Evolutionary conservation across 306 rosid genomes (phyloP).

Genomic region (Quercus variabilis): DNA sequence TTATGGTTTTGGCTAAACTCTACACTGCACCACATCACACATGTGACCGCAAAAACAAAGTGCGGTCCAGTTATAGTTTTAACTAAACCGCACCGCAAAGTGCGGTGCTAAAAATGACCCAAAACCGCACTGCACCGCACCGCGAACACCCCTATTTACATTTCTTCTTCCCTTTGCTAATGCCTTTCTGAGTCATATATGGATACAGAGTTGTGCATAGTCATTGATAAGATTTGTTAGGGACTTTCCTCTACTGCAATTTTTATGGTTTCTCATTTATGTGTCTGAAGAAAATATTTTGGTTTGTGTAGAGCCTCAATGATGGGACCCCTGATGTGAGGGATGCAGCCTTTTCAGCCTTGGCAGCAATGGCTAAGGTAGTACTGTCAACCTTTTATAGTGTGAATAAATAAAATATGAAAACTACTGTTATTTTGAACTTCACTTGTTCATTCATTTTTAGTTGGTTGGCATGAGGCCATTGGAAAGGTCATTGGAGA

Average conservation of each 20-base stretch:
- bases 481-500: constrained; percentile 85
- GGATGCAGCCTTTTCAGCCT: constrained; percentile 93
- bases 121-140: too few relatives aligned
- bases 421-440: constrained; percentile 18
- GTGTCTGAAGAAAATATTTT: constrained; percentile 10
- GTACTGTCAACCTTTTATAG: neutral
- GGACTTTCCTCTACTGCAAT: neutral
- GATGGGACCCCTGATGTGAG: constrained; percentile 98
- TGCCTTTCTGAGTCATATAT: neutral
- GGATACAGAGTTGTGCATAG: neutral
- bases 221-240: neutral
- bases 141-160: neutral
- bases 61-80: too few relatives aligned
- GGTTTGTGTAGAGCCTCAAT: constrained; percentile 65
- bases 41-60: too few relatives aligned
- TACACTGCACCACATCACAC: too few relatives aligned
- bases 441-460: constrained; percentile 19
- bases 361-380: constrained; percentile 97
- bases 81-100: too few relatives aligned
- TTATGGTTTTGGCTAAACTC: too few relatives aligned
- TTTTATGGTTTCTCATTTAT: neutral
- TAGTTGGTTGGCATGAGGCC: constrained; percentile 99
- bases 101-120: too few relatives aligned
- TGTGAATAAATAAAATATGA: constrained; percentile 4
- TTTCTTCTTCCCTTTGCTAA: neutral